Evolutionary conservation across 768 basidiomycete species (phyloP).

Genomic region (Termitomyces sp.): DNA sequence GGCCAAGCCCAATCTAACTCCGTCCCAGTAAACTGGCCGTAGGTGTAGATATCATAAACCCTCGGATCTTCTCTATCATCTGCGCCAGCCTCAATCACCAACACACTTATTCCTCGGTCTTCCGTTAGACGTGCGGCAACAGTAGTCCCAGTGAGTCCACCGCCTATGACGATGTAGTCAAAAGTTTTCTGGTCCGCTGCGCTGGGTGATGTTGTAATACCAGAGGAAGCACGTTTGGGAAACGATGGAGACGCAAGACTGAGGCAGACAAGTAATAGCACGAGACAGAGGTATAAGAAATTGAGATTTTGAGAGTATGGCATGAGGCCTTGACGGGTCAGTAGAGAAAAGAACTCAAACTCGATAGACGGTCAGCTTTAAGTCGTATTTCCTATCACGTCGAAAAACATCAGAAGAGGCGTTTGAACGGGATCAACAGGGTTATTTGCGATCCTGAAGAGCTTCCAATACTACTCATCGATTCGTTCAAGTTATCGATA

Average conservation of each 20-base stretch:
- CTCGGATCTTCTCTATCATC: slow-evolving; percentile 38
- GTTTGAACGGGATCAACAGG: too few relatives aligned
- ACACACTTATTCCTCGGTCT: slow-evolving; percentile 33
- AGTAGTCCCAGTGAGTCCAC: slow-evolving; percentile 40
- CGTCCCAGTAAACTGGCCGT: slow-evolving; percentile 33
- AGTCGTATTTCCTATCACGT: background rate
- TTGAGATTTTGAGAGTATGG: background rate
- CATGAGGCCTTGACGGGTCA: background rate
- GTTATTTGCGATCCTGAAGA: background rate
- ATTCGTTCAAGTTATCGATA: background rate
- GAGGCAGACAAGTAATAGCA: background rate
- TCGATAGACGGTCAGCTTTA: background rate
- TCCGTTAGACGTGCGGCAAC: slow-evolving; percentile 44
- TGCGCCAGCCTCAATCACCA: slow-evolving; percentile 47
- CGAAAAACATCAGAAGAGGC: background rate
- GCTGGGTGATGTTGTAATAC: slow-evolving; percentile 26
- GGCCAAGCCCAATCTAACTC: slow-evolving; percentile 42
- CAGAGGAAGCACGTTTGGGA: slow-evolving; percentile 20
- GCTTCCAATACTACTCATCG: background rate
- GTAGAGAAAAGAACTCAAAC: background rate
- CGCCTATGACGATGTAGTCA: slow-evolving; percentile 42
- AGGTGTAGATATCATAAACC: slow-evolving; percentile 42
- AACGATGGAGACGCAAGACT: slow-evolving; percentile 12
- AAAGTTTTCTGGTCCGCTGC: slow-evolving; percentile 30
- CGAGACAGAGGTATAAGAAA: background rate